Base-by-base conservation (phyloP, 2,329 filamentous ascomycete genomes). In the Graphiopsis chlorocephala region DNA sequence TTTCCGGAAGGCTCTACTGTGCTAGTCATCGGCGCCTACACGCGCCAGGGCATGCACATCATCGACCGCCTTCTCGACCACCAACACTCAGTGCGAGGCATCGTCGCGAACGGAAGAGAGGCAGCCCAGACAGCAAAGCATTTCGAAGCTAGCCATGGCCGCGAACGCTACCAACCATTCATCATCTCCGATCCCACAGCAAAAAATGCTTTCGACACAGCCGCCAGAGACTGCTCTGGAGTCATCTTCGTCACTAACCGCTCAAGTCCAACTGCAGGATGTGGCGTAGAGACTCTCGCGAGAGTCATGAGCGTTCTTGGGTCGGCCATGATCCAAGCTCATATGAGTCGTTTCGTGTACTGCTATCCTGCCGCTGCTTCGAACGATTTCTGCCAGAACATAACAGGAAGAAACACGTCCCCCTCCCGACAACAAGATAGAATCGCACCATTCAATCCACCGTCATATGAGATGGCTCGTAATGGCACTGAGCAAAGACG, bases 181-280 rank as follows among this genome's bases (percentile, higher is more conserved):
- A 64, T 76, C 2, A 74, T 84, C 2, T 68, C 75, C 1, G 74
- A 81, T 17, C 71, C 84, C 28, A 71, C 72, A 1, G 69, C 70
- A 0, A 52, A 73, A 0, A 72, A 74, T n/a, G 78, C 77, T 1
- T 79, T 81, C 60, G 74, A 81, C 35, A 66, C 74, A 12, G 78
- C 76, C 4, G 68, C 82, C 45, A 75, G 78, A 63, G 74, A 76
- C n/a, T 76, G 77, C 35, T 71, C 77, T 0, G 81, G 79, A 4
- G 75, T 84, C 57, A 72, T 79, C 23, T 82, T 84, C 67, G 73
- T 81, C n/a, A 82, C 83, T 0, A 29, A 33, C 23, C 31, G 38
- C 12, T 25, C 31, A 2, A 55, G 31, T 12, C 35, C 60, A 6
- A 25, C 20, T 11, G 33, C 48, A 15, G 28, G n/a, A 15, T 42